Evolutionary conservation across 2,329 filamentous ascomycete species (phyloP).

Genomic region (Fusarium veterinarium): DNA sequence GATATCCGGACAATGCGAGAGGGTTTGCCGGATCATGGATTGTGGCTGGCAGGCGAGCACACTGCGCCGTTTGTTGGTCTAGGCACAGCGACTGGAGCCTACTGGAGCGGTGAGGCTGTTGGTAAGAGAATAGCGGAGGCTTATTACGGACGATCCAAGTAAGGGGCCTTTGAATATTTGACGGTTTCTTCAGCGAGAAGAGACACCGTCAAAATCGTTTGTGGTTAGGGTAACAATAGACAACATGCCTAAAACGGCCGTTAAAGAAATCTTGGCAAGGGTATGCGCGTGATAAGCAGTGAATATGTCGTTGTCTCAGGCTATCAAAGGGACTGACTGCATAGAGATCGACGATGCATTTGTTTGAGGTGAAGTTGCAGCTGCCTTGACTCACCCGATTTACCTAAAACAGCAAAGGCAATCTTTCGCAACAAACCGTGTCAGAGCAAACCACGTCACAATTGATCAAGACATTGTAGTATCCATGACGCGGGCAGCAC

Average conservation of each 20-base stretch:
- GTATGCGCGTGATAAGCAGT: conserved; percentile 36
- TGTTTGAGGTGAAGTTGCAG: conserved; percentile 5
- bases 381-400: conserved; percentile 5
- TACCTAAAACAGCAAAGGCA: background rate
- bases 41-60: conserved; percentile 93
- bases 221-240: background rate
- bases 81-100: conserved; percentile 90
- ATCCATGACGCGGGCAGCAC: conserved; percentile 33
- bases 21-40: conserved; percentile 71
- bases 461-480: background rate
- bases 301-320: conserved; percentile 17
- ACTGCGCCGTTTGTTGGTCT: conserved; percentile 90
- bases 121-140: conserved; percentile 70
- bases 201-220: background rate
- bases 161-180: conserved; percentile 18
- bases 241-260: background rate
- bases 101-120: conserved; percentile 88
- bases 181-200: background rate
- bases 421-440: background rate
- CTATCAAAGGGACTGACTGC: background rate
- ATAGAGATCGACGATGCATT: conserved; percentile 29
- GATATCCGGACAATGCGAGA: conserved; percentile 75
- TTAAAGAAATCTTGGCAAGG: background rate
- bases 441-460: background rate
- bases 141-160: conserved; percentile 61